Base-by-base conservation (phyloP, 805 yeast genomes). In the Metschnikowia cerradonensis region DNA sequence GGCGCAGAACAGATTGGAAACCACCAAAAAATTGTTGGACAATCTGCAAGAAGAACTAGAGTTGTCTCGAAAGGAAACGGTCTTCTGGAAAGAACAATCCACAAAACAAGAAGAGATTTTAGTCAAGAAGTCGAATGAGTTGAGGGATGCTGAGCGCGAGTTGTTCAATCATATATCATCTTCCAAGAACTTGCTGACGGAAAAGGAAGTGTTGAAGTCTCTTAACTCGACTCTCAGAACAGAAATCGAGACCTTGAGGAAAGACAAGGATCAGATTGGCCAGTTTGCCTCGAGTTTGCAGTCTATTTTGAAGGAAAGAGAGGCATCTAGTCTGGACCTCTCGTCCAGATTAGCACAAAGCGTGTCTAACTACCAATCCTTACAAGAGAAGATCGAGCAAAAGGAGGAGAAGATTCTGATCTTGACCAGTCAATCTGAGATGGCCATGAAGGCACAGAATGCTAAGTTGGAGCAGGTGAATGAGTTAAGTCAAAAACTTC, bases 281-380 rank as follows among this genome's bases (percentile, higher is more conserved):
- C 75, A 79, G 3, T 71, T 83, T 51, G 75, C 87, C 8, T 64
- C 78, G 6, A 84, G 78, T 58, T 67, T 88, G 41, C 92, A 88
- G 64, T 60, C 81, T 2, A 61, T 81, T 37, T 81, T 82, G 50
- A 74, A 74, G 47, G 91, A 88, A 61, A 75, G 90, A 48, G 86
- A 84, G 46, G 56, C 66, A 1, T 69, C 80, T 5, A 73, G 78
- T 43, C 62, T 68, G 19, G 84, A 81, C 36, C 61, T 83, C 4
- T 73, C 82, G 19, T 66, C 71, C 13, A 71, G 84, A 39, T 73
- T 82, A 47, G 60, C 75, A 7, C 66, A 71, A 22, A 82, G 81
- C 45, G 67, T 83, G 10, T 78, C 77, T 42, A 65, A 76, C 22
- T 69, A 83, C 41, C 70, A 75, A 13, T 50, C 57, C 2, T 64